phyloP scores from a whole-genome alignment of 148 eudicot species.

The Pouteria glomerata region DNA sequence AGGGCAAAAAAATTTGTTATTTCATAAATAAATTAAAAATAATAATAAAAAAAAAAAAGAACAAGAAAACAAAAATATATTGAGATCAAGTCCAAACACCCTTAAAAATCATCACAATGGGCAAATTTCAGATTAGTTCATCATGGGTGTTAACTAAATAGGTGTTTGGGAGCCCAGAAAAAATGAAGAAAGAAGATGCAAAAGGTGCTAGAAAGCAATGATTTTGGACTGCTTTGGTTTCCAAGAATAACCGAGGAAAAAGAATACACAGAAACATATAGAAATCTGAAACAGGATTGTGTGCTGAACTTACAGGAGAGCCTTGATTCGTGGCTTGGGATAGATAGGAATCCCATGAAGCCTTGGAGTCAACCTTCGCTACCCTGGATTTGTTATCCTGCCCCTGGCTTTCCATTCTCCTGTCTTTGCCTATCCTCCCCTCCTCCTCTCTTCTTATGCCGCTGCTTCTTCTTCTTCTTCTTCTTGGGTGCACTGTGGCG shows the following conservation, averaged over 20 bases:
- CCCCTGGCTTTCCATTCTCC: neutral
- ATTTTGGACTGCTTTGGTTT: neutral
- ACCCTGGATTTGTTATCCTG: conserved; percentile 32
- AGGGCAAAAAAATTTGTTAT: neutral
- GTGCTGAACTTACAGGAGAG: conserved; percentile 44
- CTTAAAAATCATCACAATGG: too few relatives aligned
- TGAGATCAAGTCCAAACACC: too few relatives aligned
- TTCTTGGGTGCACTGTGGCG: too few relatives aligned
- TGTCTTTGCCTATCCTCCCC: neutral
- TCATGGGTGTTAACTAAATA: too few relatives aligned
- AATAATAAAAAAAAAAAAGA: neutral
- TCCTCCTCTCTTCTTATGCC: too few relatives aligned
- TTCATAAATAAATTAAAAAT: neutral
- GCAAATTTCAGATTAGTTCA: too few relatives aligned
- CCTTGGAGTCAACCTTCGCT: conserved; percentile 37
- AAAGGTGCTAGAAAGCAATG: too few relatives aligned
- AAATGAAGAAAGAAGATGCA: too few relatives aligned
- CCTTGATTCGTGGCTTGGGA: conserved; percentile 43
- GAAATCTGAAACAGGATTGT: neutral
- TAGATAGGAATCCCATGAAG: conserved; percentile 48
- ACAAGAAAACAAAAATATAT: too few relatives aligned
- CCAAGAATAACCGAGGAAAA: neutral
- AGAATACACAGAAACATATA: neutral
- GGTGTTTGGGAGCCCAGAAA: too few relatives aligned
- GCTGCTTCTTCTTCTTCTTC: too few relatives aligned